Evolutionary conservation across 306 rosid species (phyloP), one percentile per base, ranked within the genome.

Genomic region (Quercus robur): DNA sequence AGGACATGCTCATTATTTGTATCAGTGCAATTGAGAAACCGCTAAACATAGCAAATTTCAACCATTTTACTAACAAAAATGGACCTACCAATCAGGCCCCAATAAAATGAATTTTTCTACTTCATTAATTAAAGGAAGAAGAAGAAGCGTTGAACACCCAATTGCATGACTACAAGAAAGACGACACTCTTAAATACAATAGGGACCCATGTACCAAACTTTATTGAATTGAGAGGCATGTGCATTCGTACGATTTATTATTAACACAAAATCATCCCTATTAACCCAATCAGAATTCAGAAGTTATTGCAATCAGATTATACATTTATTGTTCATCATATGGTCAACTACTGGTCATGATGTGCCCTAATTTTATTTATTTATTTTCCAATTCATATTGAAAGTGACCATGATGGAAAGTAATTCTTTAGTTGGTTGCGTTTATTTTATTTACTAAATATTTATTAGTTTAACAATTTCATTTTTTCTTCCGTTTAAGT

Each of bases 181-280:
- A 68, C 52, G 35, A 54, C 58, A 17, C 15, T n/a, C 68, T 55
- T 56, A 77, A 77, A 69, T 69, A n/a, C 35, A 38, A 5, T 11
- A 28, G 67, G 67, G 61, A 35, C 81, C 81, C 75, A 56, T 21
- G 25, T 14, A 33, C 67, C 35, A 66, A 67, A 77, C 80, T 77
- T 77, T 67, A 54, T 77, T 31, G 54, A 30, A 54, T 66, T 51
- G 21, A 12, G 26, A 20, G 56, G 28, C 80, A 33, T 69, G 5
- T 55, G 64, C 38, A 23, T 15, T 54, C 69, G 81, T 68, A 68
- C 81, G 25, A 54, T 54, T 56, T 35, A 63, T 57, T 63, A 46
- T 20, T n/a, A 68, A n/a, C 7, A 35, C 8, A 33, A 38, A 13
- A 68, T 35, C 52, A n/a, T 35, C 26, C 41, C 26, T 31, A 19